phyloP scores from a whole-genome alignment of 495 filamentous ascomycete species.

The Penicillium herquei region DNA sequence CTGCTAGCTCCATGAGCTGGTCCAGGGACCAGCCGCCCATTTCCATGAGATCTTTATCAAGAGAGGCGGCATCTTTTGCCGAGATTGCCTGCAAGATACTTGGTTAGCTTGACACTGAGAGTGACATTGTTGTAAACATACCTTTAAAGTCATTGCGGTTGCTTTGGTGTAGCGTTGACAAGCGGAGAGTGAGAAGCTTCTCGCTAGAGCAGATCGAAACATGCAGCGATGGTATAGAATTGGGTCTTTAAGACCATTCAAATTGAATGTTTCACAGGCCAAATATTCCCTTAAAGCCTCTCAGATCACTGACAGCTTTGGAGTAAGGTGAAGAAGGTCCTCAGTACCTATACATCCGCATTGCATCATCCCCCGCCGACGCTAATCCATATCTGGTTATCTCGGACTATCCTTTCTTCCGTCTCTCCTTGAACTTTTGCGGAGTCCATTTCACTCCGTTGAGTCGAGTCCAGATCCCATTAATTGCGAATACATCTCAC shows the following conservation, averaged over 20 bases:
- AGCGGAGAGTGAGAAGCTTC: conserved; percentile 10
- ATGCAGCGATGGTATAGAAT: conserved; percentile 18
- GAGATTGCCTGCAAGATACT: conserved; percentile 66
- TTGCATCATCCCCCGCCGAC: conserved; percentile 25
- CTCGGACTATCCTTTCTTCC: conserved; percentile 31
- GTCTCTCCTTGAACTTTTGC: conserved; percentile 29
- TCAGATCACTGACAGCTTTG: background rate
- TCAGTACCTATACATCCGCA: conserved; percentile 22
- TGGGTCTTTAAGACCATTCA: background rate
- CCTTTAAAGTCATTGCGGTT: conserved; percentile 44
- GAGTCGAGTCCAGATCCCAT: background rate
- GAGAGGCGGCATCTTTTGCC: conserved; percentile 79
- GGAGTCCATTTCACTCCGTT: conserved; percentile 11
- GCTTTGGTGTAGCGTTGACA: conserved; percentile 30
- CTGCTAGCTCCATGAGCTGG: conserved; percentile 96
- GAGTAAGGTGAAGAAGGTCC: background rate
- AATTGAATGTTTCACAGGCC: background rate
- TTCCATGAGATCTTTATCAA: conserved; percentile 94
- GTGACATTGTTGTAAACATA: conserved; percentile 8
- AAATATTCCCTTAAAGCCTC: no score
- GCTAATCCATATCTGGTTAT: conserved; percentile 25
- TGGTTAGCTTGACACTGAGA: background rate
- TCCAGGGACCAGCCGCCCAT: conserved; percentile 90
- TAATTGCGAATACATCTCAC: conserved; percentile 7
- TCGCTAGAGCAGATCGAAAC: conserved; percentile 19